Base-by-base conservation (phyloP, 208 protist species). In the Herpetomonas tarakana region DNA sequence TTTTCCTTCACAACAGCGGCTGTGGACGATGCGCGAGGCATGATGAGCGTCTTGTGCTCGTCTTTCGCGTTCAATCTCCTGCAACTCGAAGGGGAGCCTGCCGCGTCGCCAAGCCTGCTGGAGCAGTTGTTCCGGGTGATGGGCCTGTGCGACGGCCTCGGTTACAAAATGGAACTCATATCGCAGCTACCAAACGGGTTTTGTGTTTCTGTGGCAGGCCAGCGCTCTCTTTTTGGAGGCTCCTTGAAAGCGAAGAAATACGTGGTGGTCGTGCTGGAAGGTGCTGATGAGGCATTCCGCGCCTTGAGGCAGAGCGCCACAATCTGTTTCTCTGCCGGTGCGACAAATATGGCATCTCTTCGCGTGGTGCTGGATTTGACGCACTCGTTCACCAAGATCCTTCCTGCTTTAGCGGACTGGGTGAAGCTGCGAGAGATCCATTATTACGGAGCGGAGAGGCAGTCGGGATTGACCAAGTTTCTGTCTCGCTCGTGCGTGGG, bases 361-460 rank as follows among this genome's bases (percentile, higher is more conserved):
- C 31, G 62, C 0, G 18, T 68, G 26, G 18, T 74, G 21, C 24
- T 74, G 25, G 68, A 74, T 9, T 28, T 38, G 4, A 65, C 57
- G 18, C 12, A n/a, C 18, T 69, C n/a, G 26, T 65, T 74, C 29
- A 53, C 52, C 26, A 27, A 9, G 45, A 21, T 69, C 11, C 12
- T 50, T 3, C 35, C 68, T 3, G 46, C 66, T 53, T 11, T 74
- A 1, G 19, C 21, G 1, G 12, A 65, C 16, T 74, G 68, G 68
- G 45, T 52, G 1, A 0, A 28, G 25, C 31, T 55, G 14, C 18
- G 52, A 19, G 68, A 55, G 3, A 38, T 74, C 22, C 55, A 62
- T 2, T 74, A 74, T 31, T 74, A 74, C 27, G 62, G 68, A 3
- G 29, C 28, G 16, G 60, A 55, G 2, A 24, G 39, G 16, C 68